Evolutionary conservation across 2,329 filamentous ascomycete species (phyloP).

Genomic region (Aureobasidium sp.): DNA sequence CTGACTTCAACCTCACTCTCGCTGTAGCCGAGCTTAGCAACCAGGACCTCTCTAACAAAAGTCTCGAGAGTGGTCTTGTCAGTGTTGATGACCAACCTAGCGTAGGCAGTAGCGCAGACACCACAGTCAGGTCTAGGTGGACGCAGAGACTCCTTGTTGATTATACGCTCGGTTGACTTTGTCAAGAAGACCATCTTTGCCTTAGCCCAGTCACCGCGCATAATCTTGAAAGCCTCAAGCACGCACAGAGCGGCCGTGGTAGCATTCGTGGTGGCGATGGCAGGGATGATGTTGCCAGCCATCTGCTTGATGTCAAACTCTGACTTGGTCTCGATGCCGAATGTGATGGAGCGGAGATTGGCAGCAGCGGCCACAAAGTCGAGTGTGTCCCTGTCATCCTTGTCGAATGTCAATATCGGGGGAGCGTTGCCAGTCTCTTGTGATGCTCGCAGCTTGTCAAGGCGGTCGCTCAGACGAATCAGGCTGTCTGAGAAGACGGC

Average conservation of each 20-base stretch:
- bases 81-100: slow-evolving; percentile 58
- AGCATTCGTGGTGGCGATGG: slow-evolving; percentile 95
- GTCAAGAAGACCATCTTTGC: slow-evolving; percentile 79
- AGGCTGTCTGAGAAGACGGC: slow-evolving; percentile 81
- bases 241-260: slow-evolving; percentile 95
- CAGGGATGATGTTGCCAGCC: slow-evolving; percentile 98
- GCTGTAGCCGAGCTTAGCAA: slow-evolving; percentile 62
- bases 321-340: slow-evolving; percentile 78
- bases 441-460: slow-evolving; percentile 54
- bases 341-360: slow-evolving; percentile 79
- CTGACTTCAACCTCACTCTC: slow-evolving; percentile 69
- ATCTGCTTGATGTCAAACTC: slow-evolving; percentile 98
- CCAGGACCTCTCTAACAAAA: slow-evolving; percentile 67
- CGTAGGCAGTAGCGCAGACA: slow-evolving; percentile 69
- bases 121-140: slow-evolving; percentile 73
- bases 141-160: slow-evolving; percentile 46
- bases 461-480: slow-evolving; percentile 62
- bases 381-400: slow-evolving; percentile 89
- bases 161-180: slow-evolving; percentile 51
- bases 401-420: slow-evolving; percentile 79
- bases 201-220: slow-evolving; percentile 60
- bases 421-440: slow-evolving; percentile 37
- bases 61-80: slow-evolving; percentile 66
- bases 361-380: slow-evolving; percentile 89
- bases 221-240: slow-evolving; percentile 82